Base-by-base conservation (phyloP, 192 early-diverging fungal genomes). In the Lobulomyces angularis region DNA sequence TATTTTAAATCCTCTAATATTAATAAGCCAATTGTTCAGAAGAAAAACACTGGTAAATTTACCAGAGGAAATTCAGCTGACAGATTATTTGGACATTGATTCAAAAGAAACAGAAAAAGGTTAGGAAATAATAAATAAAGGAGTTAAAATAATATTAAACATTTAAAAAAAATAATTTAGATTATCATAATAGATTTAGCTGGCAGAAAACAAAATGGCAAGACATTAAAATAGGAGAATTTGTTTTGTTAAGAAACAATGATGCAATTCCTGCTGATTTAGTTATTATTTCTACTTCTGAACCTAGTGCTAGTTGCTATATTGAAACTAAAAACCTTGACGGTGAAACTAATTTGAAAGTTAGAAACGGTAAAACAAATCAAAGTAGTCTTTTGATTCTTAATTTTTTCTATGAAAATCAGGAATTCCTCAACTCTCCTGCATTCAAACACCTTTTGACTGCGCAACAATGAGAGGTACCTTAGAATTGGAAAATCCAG, bases 291-390 rank as follows among this genome's bases (percentile, higher is more conserved):
- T 70, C 87, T 1, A 84, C 87, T 2, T 78, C 78, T 4, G 83
- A 86, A 29, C 69, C 71, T 3, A 81, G 86, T 31, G 69, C 68
- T 9, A 51, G 72, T 8, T 89, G 85, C 50, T 93, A 81, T 54
- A 71, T 91, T 14, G 93, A 94, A 57, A 97, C 93, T 4, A 90
- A 87, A 52, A 88, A 92, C 56, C 54, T 97, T 36, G 93, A 97
- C 46, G 93, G 93, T 27, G 93, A 97, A 58, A 97, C 93, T 14
- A 97, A 97, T 50, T 57, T 97, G 4, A 97, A 97, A 62, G 69
- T 85, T 25, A 77, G 85, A 16, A 43, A 67, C 31, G 73, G 79
- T 2, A 36, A 81, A 37, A 48, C 64, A 0, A 67, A 76, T 12
- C 88, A 82, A 8, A 53, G 55, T 14, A 67, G 63, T 30, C 35